These are phyloP conservation scores for Tuber umbilicatum DNA, from an alignment of 495 filamentous ascomycete genomes.

Conservation along the genomic window DNA sequence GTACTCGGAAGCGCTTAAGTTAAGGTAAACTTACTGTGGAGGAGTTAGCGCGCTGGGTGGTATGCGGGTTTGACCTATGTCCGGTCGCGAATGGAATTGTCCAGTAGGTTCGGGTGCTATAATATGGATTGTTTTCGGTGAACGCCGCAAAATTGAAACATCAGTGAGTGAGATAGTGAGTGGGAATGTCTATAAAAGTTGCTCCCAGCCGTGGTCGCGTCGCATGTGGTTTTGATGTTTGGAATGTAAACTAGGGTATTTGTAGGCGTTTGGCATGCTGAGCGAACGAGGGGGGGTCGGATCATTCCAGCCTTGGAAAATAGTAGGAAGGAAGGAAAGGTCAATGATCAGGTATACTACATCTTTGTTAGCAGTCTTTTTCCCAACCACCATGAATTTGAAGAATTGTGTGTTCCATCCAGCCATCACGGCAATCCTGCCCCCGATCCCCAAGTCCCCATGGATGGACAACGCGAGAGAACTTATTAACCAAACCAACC, in stretches of 20 bases:
- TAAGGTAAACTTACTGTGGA: background rate
- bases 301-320: background rate
- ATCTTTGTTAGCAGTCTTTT: background rate
- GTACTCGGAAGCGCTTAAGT: background rate
- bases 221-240: background rate
- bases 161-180: too few species aligned
- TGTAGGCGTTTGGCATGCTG: background rate
- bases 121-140: background rate
- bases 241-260: background rate
- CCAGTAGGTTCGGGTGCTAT: background rate
- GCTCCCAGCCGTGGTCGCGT: background rate
- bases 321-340: background rate
- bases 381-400: slow-evolving; percentile 1
- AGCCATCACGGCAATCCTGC: background rate
- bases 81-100: background rate
- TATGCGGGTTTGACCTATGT: background rate
- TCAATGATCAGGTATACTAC: slow-evolving; percentile 16
- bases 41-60: background rate
- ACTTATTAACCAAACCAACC: background rate
- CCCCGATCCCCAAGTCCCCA: background rate
- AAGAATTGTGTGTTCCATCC: background rate
- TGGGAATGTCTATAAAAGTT: background rate
- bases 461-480: background rate
- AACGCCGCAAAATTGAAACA: background rate
- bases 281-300: background rate